phyloP scores from a whole-genome alignment of 108 stramenopile genomes.

The Skeletonema tropicum region DNA sequence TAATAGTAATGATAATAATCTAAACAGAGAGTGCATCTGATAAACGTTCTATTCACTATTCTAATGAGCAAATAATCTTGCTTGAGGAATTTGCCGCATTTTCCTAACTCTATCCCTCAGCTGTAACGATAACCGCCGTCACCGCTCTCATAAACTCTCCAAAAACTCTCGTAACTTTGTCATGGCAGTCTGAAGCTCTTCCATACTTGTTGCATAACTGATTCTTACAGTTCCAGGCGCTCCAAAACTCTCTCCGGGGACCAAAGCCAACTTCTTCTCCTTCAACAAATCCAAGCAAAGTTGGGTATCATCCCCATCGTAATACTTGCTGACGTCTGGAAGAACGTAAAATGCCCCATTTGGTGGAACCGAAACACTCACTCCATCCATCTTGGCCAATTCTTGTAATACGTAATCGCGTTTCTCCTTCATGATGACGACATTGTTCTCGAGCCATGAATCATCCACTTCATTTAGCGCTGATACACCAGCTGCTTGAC shows the following conservation, averaged over 20 bases:
- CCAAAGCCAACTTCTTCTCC: slow-evolving; percentile 87
- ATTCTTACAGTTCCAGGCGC: slow-evolving; percentile 90
- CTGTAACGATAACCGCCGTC: neutral
- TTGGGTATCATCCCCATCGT: slow-evolving; percentile 76
- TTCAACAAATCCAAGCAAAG: slow-evolving; percentile 91
- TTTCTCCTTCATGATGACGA: slow-evolving; percentile 75
- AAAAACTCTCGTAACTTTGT: slow-evolving; percentile 70
- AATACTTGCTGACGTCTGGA: slow-evolving; percentile 87
- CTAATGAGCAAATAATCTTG: neutral
- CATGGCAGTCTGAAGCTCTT: slow-evolving; percentile 86
- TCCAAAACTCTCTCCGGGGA: slow-evolving; percentile 95
- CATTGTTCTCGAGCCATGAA: slow-evolving; percentile 69
- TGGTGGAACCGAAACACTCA: slow-evolving; percentile 71
- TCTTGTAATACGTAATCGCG: slow-evolving; percentile 86
- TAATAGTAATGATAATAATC: too few species aligned
- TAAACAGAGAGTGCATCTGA: too few species aligned
- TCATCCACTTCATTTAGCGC: slow-evolving; percentile 81
- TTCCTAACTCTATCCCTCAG: neutral
- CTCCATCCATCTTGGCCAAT: slow-evolving; percentile 70
- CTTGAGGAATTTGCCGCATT: neutral
- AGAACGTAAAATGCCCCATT: slow-evolving; percentile 96
- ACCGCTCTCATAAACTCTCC: slow-evolving; percentile 16
- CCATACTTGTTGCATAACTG: slow-evolving; percentile 95
- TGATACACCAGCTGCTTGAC: slow-evolving; percentile 93
- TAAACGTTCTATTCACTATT: neutral